These are phyloP conservation scores for Rhizopogon vinicolor DNA, from an alignment of 768 basidiomycete genomes.

Conservation along the genomic window DNA sequence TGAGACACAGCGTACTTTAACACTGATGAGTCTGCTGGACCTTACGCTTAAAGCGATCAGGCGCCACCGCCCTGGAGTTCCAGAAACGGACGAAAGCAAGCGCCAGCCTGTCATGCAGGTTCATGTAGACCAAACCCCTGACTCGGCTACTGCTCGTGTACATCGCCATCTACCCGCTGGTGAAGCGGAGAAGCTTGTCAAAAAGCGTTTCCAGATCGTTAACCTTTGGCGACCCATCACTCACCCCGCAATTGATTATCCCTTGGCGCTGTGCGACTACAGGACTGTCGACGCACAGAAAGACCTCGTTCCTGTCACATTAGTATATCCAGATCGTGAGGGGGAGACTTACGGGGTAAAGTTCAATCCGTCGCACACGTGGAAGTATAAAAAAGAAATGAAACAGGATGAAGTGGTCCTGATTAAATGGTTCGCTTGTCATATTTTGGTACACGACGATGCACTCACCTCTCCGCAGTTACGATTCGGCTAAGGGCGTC, in stretches of 20 bases:
- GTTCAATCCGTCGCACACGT: conserved; percentile 42
- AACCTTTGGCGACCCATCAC: conserved; percentile 58
- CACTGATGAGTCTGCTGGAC: background rate
- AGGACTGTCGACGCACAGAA: conserved; percentile 35
- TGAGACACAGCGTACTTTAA: background rate
- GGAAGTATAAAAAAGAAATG: conserved; percentile 48
- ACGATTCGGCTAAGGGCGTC: conserved; percentile 38
- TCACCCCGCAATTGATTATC: conserved; percentile 44
- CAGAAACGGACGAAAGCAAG: conserved; percentile 30
- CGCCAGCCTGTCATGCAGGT: conserved; percentile 38
- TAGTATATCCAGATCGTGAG: conserved; percentile 45
- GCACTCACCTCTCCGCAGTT: conserved; percentile 18
- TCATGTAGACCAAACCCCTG: conserved; percentile 51
- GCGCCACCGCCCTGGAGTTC: conserved; percentile 34
- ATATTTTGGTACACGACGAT: background rate
- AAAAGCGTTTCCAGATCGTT: conserved; percentile 51
- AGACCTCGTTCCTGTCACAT: conserved; percentile 40
- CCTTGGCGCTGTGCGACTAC: conserved; percentile 49
- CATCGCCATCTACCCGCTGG: conserved; percentile 44
- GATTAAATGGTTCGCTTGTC: conserved; percentile 42
- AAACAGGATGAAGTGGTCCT: conserved; percentile 45
- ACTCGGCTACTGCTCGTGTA: conserved; percentile 40
- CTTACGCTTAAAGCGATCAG: conserved; percentile 34
- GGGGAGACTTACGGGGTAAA: conserved; percentile 48
- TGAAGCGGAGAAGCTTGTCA: conserved; percentile 39